Evolutionary conservation across 2,329 filamentous ascomycete species (phyloP), one percentile per base, ranked within the genome.

Genomic region (Diaporthe australafricana): DNA sequence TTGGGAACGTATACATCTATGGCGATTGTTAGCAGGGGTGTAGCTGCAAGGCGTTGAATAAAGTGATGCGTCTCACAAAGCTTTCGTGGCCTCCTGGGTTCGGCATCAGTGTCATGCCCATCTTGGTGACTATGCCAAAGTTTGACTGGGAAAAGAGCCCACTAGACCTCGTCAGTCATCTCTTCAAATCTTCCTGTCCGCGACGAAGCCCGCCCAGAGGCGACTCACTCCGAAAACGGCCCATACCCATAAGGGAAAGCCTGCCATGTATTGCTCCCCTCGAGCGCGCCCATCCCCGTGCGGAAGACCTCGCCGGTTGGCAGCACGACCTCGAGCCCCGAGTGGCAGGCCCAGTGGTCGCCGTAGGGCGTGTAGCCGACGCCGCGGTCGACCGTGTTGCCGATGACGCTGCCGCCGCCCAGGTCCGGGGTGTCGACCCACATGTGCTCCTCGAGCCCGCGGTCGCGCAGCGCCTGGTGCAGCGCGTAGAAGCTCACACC

Each of bases 51-150:
- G 12, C 12, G 22, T 5, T 0, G 7, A 16, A 32, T 40, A 11
- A 48, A 12, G 14, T 7, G n/a, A 9, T 1, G 1, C 3, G 5
- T 27, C 79, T 77, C 74, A 82, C 78, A 68, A 79, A 82, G 62
- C 78, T 79, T 63, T 87, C 84, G 72, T 85, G 84, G 1, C 84
- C 85, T 12, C 83, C 85, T 0, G 85, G 86, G 56, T 87, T 87
- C 1, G 84, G 84, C 87, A 89, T 88, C 42, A 89, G 80, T 79
- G 78, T 78, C 74, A 88, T 83, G 0, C 86, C 87, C 80, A 88
- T 86, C 77, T 88, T 87, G 4, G 85, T 86, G 2, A 87, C 85
- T 30, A 88, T 84, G 14, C 85, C 86, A 12, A 86, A 83, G 65
- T 87, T 87, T 1, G 83, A 85, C 74, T 88, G 85, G 0, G 84